These are phyloP conservation scores for Zygnema circumcarinatum DNA, from an alignment of 139 green algal species.

Conservation along the genomic window DNA sequence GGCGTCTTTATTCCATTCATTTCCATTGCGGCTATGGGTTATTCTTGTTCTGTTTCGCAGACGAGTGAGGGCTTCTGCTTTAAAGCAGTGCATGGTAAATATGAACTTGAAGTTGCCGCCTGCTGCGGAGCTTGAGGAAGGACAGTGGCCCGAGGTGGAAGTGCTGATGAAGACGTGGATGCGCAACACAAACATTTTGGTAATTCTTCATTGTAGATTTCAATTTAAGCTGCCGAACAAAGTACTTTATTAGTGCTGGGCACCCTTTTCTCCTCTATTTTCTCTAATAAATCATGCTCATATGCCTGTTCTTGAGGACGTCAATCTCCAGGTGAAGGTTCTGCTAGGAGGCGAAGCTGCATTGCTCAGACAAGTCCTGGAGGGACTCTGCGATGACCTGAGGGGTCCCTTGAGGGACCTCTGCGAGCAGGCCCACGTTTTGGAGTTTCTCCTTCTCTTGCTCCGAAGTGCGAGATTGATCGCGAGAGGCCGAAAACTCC, in stretches of 20 bases:
- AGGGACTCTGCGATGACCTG: not conserved
- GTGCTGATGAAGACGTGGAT: not conserved
- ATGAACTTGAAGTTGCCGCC: not conserved
- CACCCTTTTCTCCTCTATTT: too few species aligned
- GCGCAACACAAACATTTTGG: not conserved
- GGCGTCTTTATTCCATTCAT: too few species aligned
- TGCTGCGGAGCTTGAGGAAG: not conserved
- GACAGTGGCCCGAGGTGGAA: not conserved
- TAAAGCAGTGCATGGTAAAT: not conserved
- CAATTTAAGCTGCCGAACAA: too few species aligned
- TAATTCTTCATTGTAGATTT: too few species aligned
- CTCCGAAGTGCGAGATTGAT: not conserved
- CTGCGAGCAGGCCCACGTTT: not conserved
- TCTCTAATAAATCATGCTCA: too few species aligned
- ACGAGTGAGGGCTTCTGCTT: not conserved
- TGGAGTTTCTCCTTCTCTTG: not conserved
- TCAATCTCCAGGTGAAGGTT: not conserved
- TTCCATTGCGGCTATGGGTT: too few species aligned
- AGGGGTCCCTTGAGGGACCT: not conserved
- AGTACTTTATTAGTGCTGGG: too few species aligned
- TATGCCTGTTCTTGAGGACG: too few species aligned
- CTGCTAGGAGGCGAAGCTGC: not conserved
- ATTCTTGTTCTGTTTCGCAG: too few species aligned
- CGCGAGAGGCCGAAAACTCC: slow-evolving; percentile 12
- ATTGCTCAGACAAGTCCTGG: not conserved